Conservation (phyloP, 257 asterid species). For the Ilex aquifolium region DNA sequence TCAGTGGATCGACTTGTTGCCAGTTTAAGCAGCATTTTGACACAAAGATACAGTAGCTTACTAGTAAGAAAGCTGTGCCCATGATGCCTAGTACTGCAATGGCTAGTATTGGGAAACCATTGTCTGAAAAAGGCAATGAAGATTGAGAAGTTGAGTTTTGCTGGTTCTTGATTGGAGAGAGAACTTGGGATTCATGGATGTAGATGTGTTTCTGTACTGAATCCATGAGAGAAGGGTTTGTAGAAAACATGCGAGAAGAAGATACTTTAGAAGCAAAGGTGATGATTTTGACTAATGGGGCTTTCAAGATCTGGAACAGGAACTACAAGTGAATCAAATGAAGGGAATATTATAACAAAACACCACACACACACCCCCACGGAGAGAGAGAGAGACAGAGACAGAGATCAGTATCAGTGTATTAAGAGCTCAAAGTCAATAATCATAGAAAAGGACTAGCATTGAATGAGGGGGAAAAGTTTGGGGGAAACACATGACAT, state of each 20-base stretch:
- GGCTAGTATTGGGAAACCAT: constrained; percentile 69
- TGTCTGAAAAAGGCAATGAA: constrained; percentile 29
- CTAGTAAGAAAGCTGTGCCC: constrained; percentile 49
- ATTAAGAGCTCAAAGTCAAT: constrained; percentile 34
- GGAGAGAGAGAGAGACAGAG: not conserved
- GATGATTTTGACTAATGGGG: constrained; percentile 20
- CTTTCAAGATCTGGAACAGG: constrained; percentile 1
- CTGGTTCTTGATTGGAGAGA: constrained; percentile 30
- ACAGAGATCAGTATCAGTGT: constrained; percentile 5
- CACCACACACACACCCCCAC: not conserved
- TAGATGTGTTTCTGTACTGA: constrained; percentile 13
- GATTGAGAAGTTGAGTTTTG: constrained; percentile 22
- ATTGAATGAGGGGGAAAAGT: constrained; percentile 19
- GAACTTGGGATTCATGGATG: constrained; percentile 23
- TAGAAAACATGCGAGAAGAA: constrained; percentile 1
- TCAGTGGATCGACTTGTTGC: constrained; percentile 56
- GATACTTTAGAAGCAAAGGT: constrained; percentile 7
- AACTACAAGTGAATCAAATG: not conserved
- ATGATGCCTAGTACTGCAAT: constrained; percentile 59
- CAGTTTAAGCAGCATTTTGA: constrained; percentile 69
- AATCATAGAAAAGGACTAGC: constrained; percentile 5
- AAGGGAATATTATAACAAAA: constrained; percentile 7
- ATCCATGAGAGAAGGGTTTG: constrained; percentile 23
- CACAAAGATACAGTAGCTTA: constrained; percentile 65
- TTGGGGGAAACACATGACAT: constrained; percentile 27